Evolutionary conservation across 31 red algal species (phyloP), one percentile per base, ranked within the genome.

Genomic region (Pterothamnion heteromorphum): DNA sequence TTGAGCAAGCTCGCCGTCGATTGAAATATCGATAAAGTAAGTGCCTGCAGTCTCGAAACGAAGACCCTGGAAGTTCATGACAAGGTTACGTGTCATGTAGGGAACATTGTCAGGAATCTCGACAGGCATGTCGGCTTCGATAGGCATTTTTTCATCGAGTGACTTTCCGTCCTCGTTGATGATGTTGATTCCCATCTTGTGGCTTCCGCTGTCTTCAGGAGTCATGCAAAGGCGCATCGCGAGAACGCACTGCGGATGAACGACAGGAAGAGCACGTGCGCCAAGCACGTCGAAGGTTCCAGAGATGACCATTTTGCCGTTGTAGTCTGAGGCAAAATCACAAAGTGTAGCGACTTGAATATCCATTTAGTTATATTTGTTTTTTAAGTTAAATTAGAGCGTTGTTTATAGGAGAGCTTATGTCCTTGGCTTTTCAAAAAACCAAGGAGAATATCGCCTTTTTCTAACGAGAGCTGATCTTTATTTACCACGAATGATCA

Each of bases 211-310:
- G 24, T 82, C 78, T 28, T 82, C 78, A 21, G 78, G 78, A 82
- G 78, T 82, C n/a, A 82, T 82, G 24, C 78, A 82, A 28, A 82
- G 78, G 24, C 78, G 78, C 78, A 82, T 82, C 78, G 78, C 78
- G 21, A 82, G 24, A 18, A 82, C 78, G 31, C 78, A 82, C 26
- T 18, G 21, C 21, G 78, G 78, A 27, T 82, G 78, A 9, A 82
- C 78, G 78, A 82, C n/a, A 82, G 78, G 78, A 18, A 82, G 21
- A 27, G 9, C 26, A 9, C 31, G 78, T 27, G n/a, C 78, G 5
- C n/a, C 78, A 27, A 82, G 78, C 21, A 27, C 31, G 24, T 82
- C 78, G 31, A 82, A 82, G 5, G 78, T 82, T 21, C 78, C 78
- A 82, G 78, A 27, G 31, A 82, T 82, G 21, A 82, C 78, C 78